phyloP scores from a whole-genome alignment of 2,329 filamentous ascomycete species.

The Teratosphaeria viscida region DNA sequence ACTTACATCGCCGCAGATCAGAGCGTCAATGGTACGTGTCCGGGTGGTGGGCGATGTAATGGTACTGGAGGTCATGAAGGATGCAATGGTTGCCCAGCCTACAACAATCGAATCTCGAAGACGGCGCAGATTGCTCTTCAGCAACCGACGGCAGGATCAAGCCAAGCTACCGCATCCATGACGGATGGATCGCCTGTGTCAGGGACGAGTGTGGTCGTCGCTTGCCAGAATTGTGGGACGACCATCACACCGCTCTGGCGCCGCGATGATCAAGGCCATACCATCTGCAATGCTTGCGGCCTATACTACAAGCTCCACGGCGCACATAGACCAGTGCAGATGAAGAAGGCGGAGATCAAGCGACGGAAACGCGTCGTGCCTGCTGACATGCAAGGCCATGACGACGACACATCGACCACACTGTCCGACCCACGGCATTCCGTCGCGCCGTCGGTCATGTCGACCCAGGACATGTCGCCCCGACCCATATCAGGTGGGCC shows the following conservation, averaged over 20 bases:
- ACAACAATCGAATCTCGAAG: constrained; percentile 92
- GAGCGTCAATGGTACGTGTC: constrained; percentile 74
- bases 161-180: constrained; percentile 3
- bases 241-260: constrained; percentile 95
- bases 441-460: constrained; percentile 42
- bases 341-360: constrained; percentile 98
- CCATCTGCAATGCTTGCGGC: constrained; percentile 96
- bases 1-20: constrained; percentile 72
- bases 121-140: constrained; percentile 59
- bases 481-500: constrained; percentile 9
- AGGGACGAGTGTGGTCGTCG: constrained; percentile 58
- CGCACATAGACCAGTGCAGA: constrained; percentile 84
- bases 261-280: constrained; percentile 85
- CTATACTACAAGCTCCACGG: constrained; percentile 95
- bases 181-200: constrained; percentile 10
- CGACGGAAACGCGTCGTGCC: constrained; percentile 89
- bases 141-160: constrained; percentile 13
- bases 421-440: constrained; percentile 24
- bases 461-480: constrained; percentile 8
- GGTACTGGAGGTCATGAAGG: constrained; percentile 91
- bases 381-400: constrained; percentile 38
- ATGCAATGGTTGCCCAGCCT: constrained; percentile 91
- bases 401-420: constrained; percentile 22
- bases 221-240: constrained; percentile 93
- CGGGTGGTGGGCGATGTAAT: constrained; percentile 88